Evolutionary conservation across 768 basidiomycete species (phyloP), one percentile per base, ranked within the genome.

Genomic region (Rhizopogon rudus): DNA sequence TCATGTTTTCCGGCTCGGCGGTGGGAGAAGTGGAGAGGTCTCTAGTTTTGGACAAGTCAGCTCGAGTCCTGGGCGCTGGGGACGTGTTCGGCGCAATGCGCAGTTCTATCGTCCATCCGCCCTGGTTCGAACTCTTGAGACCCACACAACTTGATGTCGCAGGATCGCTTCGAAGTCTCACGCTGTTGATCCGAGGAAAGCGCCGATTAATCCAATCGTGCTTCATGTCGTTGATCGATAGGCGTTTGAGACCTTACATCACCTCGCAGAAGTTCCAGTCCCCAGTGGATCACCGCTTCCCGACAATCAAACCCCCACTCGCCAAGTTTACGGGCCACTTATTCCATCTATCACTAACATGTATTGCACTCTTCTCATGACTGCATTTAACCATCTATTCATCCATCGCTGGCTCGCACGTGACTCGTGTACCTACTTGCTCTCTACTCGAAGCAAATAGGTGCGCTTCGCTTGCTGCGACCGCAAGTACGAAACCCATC

Each of bases 171-270:
- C 56, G 55, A 67, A 64, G 60, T 59, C 57, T 55, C 59, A 61
- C 58, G 58, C 55, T 52, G 58, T 63, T 64, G 61, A 67, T 75
- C 75, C 67, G 73, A 71, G 69, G 20, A 25, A 60, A 58, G 53
- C 45, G 63, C 58, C 57, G 62, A 60, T 66, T 63, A 56, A 58
- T 60, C 63, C 65, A 56, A 57, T 63, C 72, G 69, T 65, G 61
- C 52, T 44, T 49, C 49, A 60, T 71, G 72, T 77, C 69, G 76
- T 75, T 69, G 76, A 78, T 78, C 73, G 74, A 77, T 78, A 66
- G 70, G 49, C 53, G 39, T 39, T 64, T 63, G 65, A 67, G 61
- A 65, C 58, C 63, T 63, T 57, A 62, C 53, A 57, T 60, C 52
- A 52, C 57, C 58, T 57, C 55, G 53, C 43, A 25, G 44, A 55